Evolutionary conservation across 805 yeast genomes (phyloP), one percentile per base, ranked within the genome.

Genomic region (Cyberlindnera samutprakarnensis): DNA sequence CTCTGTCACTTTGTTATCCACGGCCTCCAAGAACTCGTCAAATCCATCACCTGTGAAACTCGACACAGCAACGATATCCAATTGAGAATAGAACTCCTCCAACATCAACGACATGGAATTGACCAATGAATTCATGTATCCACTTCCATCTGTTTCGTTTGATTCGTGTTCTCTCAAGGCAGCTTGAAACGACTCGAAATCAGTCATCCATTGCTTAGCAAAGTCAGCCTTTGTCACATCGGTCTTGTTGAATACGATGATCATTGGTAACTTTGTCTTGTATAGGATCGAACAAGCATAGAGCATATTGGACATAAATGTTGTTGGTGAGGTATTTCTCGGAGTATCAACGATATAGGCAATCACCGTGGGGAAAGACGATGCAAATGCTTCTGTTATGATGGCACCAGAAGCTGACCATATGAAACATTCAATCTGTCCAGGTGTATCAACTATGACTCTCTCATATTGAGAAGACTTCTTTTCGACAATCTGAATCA

Each of bases 381-480:
- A 81, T 1, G 97, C 98, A 61, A 92, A 84, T 0, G 96, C 87
- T 54, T 92, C 98, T 1, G 97, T 90, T 37, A 92, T 82, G 41
- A 92, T 92, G 15, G 96, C 73, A 10, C 99, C 99, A 15, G 95
- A 83, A 0, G 98, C 98, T 28, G 94, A 79, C 98, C 99, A 92
- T 26, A 92, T 87, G 56, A 92, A 92, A 62, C 96, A 88, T 59
- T 92, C 99, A 41, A 92, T 92, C 59, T 92, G 99, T 10, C 99
- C 99, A 0, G 99, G 99, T 1, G 99, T 92, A 59, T 92, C 99
- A 31, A 90, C 74, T 23, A 92, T 78, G 42, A 88, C 83, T 54
- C 87, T 80, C 14, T 74, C 57, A 43, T 67, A 67, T 33, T 61
- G 56, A 12, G 64, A 64, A 3, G 61, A 51, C 44, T 90, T 74